Base-by-base conservation (phyloP, 345 rosid genomes). In the Melaleuca alternifolia region DNA sequence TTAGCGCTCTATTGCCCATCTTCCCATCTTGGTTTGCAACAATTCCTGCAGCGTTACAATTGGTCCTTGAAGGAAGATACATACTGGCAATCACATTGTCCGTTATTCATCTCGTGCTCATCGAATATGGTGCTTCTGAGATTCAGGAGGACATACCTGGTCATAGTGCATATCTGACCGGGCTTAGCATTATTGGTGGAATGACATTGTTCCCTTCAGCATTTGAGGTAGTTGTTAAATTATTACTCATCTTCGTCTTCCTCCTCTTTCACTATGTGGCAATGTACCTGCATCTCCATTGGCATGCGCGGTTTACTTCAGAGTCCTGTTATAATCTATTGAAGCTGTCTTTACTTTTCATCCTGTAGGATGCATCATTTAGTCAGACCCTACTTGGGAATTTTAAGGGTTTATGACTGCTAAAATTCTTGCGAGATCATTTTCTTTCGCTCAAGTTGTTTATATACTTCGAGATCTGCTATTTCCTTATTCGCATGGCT, bases 151-250 rank as follows among this genome's bases (percentile, higher is more conserved):
- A 93, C 56, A 91, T 97, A 89, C 99, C 99, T 3, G 99, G 99
- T 77, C 93, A 95, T 50, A 96, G 90, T 88, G 95, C 89, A 54
- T 96, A 96, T 88, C 93, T 97, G 46, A 96, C 98, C 0, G 99
- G 98, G 84, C 96, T 97, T 86, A 96, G 99, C 90, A 96, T 97
- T 87, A 94, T 97, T 50, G 99, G 99, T 87, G 99, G 98, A 90
- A 96, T 97, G 91, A 92, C 99, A 89, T 88, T 97, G 89, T 97
- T 97, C 89, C 96, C 96, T 86, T 96, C 99, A 87, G 98, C 97
- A 33, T 77, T 97, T 48, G 99, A 97, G 99, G 99, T 97, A 93
- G 84, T 15, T 26, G 30, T 54, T 50, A 71, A 37, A 71, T 46
- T 53, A 20, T 30, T 57, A 33, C 23, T 16, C 65, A 20, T 65